A percentile compares a stretch with the other conserved stretches of the same genome.
Evolutionary conservation across 2,329 filamentous ascomycete species (phyloP).

Genomic region (Aspergillus aculeatinus): DNA sequence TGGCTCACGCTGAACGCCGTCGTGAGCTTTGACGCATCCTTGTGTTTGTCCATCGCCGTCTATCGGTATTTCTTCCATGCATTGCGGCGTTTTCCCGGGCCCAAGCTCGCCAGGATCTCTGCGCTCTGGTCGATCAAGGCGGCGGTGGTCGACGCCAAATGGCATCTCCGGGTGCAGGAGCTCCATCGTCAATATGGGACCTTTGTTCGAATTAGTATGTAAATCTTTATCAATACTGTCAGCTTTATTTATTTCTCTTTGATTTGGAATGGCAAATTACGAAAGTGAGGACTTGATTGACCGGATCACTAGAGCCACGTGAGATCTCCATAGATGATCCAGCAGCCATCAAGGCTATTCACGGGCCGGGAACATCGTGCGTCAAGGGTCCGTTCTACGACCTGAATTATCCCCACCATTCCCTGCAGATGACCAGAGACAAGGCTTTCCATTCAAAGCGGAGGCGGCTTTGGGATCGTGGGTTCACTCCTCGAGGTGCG

Average conservation of each 20-base stretch:
- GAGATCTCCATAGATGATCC: conserved; percentile 13
- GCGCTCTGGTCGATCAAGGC: conserved; percentile 2
- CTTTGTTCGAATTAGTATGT: conserved; percentile 13
- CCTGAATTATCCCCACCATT: conserved; percentile 9
- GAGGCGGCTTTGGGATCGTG: conserved; percentile 13
- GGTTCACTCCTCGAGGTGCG: conserved; percentile 9
- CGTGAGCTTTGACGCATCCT: background rate
- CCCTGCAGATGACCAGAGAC: conserved; percentile 13
- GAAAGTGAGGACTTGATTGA: no score
- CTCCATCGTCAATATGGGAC: conserved; percentile 10
- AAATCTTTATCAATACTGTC: background rate
- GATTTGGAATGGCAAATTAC: background rate
- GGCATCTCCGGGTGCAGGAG: conserved; percentile 6
- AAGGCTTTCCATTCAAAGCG: conserved; percentile 10
- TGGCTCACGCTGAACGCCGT: background rate
- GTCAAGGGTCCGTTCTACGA: conserved; percentile 13
- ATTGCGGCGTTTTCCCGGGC: conserved; percentile 4
- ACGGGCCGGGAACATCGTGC: conserved; percentile 7
- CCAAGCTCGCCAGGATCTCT: background rate
- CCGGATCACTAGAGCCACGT: conserved; percentile 3
- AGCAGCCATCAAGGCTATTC: conserved; percentile 5
- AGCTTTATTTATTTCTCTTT: background rate
- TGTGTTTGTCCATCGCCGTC: conserved; percentile 5
- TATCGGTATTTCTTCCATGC: conserved; percentile 12
- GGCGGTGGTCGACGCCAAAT: conserved; percentile 6